These are phyloP conservation scores for Tillandsia fasciculata DNA, from an alignment of 176 grass and related monocot genomes.

Conservation along the genomic window DNA sequence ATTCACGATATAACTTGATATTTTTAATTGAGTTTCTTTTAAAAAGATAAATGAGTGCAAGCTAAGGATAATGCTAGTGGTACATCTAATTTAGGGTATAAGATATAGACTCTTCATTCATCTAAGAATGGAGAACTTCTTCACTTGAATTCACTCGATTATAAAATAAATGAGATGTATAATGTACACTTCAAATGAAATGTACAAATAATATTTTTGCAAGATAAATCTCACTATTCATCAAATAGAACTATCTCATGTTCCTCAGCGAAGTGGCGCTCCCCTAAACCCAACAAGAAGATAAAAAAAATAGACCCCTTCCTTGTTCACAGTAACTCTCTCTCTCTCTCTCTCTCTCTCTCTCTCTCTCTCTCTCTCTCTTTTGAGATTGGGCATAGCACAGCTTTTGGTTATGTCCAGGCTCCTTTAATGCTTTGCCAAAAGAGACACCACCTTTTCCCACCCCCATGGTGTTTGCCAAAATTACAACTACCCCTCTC, in stretches of 20 bases:
- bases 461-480: conserved; percentile 18
- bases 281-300: conserved; percentile 14
- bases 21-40: too few relatives aligned
- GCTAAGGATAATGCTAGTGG: too few relatives aligned
- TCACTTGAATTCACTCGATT: too few relatives aligned
- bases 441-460: conserved; percentile 50
- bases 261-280: background rate
- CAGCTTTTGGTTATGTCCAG: conserved; percentile 36
- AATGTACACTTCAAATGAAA: too few relatives aligned
- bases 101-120: too few relatives aligned
- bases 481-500: conserved; percentile 4
- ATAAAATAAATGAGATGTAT: too few relatives aligned
- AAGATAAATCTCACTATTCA: too few relatives aligned
- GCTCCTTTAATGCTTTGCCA: conserved; percentile 60
- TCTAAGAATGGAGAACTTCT: too few relatives aligned
- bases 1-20: too few relatives aligned
- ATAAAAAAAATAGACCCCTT: conserved; percentile 16
- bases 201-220: too few relatives aligned
- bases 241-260: background rate
- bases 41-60: too few relatives aligned
- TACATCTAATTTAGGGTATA: too few relatives aligned
- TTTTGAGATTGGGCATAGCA: conserved; percentile 14
- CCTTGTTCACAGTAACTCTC: background rate
- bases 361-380: background rate
- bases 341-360: conserved; percentile 2